Percentiles rank a stretch among this genome's conserved stretches.
Conservation (phyloP, 306 rosid species). For the Vigna mungo region DNA sequence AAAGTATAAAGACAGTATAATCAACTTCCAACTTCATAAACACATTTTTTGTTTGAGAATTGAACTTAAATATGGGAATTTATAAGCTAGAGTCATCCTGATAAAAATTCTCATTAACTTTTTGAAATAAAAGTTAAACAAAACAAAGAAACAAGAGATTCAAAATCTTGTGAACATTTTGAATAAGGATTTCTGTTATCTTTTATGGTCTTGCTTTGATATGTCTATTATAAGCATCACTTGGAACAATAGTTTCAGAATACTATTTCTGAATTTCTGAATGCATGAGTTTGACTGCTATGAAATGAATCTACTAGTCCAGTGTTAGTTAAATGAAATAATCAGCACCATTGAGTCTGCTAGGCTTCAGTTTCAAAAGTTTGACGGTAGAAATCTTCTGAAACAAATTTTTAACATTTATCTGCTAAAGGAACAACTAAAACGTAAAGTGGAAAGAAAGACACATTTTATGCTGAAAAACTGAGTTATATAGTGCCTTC, state of each 20-base stretch:
- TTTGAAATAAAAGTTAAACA: not conserved
- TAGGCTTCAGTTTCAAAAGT: conserved; percentile 16
- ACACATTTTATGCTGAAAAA: conserved; percentile 17
- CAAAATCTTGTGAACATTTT: conserved; percentile 21
- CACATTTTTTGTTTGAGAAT: conserved; percentile 24
- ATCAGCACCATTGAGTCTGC: not conserved
- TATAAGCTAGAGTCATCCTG: conserved; percentile 4
- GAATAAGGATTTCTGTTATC: conserved; percentile 7
- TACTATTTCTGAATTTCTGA: not conserved
- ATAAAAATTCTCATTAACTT: conserved; percentile 17
- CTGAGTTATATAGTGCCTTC: not conserved
- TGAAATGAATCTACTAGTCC: not conserved
- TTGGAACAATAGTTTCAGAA: not conserved
- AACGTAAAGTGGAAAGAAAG: conserved; percentile 27
- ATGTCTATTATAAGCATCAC: not conserved
- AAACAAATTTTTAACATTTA: not conserved
- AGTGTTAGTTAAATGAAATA: conserved; percentile 20
- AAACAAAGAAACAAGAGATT: conserved; percentile 2
- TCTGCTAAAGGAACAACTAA: conserved; percentile 12
- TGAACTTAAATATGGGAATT: conserved; percentile 20
- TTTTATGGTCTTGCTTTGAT: conserved; percentile 5
- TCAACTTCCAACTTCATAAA: conserved; percentile 35
- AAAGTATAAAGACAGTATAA: conserved; percentile 44
- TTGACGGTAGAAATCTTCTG: not conserved
- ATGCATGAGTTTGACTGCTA: conserved; percentile 1